These are phyloP conservation scores for Leccinum sublutescens DNA, from an alignment of 768 basidiomycete genomes.

Conservation along the genomic window DNA sequence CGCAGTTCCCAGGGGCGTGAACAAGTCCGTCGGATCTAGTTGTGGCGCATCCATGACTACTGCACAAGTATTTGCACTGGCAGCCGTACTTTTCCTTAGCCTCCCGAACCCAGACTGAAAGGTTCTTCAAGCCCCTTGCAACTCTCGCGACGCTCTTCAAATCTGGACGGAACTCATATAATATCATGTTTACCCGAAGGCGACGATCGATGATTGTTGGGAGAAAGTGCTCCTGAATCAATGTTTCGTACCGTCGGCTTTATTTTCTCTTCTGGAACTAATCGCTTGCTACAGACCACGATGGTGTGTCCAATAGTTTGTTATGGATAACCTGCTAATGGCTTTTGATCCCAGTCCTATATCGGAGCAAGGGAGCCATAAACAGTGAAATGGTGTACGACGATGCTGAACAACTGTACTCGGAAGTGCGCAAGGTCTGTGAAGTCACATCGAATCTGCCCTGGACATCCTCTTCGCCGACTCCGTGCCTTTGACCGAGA, in stretches of 20 bases:
- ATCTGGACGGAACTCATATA: slow-evolving; percentile 45
- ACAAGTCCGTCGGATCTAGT: too few species aligned
- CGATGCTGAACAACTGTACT: slow-evolving; percentile 87
- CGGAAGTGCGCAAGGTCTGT: slow-evolving; percentile 68
- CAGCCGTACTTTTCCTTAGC: neutral
- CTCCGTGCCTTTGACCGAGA: slow-evolving; percentile 28
- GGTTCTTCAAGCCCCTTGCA: slow-evolving; percentile 54
- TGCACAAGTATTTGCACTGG: too few species aligned
- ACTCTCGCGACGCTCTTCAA: slow-evolving; percentile 75
- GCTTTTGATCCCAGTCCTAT: slow-evolving; percentile 52
- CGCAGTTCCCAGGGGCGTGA: neutral
- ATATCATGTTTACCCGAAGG: slow-evolving; percentile 65
- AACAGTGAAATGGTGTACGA: slow-evolving; percentile 93
- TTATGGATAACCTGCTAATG: neutral
- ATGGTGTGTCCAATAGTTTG: slow-evolving; percentile 48
- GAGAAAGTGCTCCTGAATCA: slow-evolving; percentile 90
- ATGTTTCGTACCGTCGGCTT: slow-evolving; percentile 47
- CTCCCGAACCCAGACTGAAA: neutral
- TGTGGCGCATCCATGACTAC: too few species aligned
- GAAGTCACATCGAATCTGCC: slow-evolving; percentile 72
- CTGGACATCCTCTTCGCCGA: slow-evolving; percentile 53
- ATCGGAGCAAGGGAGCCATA: slow-evolving; percentile 26
- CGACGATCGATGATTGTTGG: slow-evolving; percentile 80
- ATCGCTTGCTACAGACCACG: slow-evolving; percentile 57
- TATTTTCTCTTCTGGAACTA: neutral